These are phyloP conservation scores for Chaetomiaceae sp. DNA, from an alignment of 2,329 filamentous ascomycete genomes.

Conservation along the genomic window DNA sequence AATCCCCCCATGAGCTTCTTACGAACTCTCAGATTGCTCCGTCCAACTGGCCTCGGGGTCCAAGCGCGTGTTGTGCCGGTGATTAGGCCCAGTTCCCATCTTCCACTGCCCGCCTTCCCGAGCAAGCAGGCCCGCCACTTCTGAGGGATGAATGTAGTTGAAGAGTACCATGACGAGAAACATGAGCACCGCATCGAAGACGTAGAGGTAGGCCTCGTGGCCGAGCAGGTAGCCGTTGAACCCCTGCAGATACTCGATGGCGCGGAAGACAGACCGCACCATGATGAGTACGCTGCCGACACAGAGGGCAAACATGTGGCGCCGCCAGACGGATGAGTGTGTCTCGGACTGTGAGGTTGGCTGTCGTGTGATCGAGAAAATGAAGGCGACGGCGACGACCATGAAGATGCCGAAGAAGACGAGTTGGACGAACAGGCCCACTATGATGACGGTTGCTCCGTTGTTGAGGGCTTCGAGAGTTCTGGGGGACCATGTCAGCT, in stretches of 20 bases:
- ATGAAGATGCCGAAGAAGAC: not conserved
- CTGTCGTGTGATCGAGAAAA: not conserved
- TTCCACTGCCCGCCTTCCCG: not conserved
- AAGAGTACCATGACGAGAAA: slow-evolving; percentile 5
- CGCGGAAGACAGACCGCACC: slow-evolving; percentile 43
- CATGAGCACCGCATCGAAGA: slow-evolving; percentile 30
- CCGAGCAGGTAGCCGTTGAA: slow-evolving; percentile 38
- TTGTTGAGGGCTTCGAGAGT: slow-evolving; percentile 31
- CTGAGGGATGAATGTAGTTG: slow-evolving; percentile 1
- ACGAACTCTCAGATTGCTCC: not conserved
- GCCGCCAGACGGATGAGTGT: slow-evolving; percentile 17
- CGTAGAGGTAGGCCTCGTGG: slow-evolving; percentile 43
- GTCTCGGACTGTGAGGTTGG: not conserved
- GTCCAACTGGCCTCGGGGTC: not conserved
- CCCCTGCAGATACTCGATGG: slow-evolving; percentile 45
- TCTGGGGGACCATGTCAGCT: slow-evolving; percentile 31
- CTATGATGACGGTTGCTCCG: not conserved
- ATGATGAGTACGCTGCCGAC: slow-evolving; percentile 41
- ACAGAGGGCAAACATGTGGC: slow-evolving; percentile 39
- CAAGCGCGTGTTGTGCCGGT: not conserved
- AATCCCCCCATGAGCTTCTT: too few species aligned
- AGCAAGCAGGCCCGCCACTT: not conserved
- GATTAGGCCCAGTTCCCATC: not conserved
- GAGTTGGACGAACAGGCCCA: not conserved
- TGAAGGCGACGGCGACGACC: not conserved